phyloP scores from a whole-genome alignment of 2,329 filamentous ascomycete species.

The Karstenula rhodostoma region DNA sequence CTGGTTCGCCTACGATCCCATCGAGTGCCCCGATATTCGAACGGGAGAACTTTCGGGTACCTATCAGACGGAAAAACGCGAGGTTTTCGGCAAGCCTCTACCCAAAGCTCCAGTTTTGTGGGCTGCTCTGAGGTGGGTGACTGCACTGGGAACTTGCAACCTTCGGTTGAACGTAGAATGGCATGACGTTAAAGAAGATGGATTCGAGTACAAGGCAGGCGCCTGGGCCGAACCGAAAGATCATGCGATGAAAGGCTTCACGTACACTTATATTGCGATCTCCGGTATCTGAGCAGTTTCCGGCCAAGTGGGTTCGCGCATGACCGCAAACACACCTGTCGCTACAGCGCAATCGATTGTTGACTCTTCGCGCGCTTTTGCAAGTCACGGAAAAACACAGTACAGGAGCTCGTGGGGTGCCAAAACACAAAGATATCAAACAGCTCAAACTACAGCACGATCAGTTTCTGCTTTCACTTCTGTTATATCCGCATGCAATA shows the following conservation, averaged over 20 bases:
- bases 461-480: too few relatives aligned
- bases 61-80: too few relatives aligned
- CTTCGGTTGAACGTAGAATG: background rate
- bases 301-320: too few relatives aligned
- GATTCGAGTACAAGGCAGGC: background rate
- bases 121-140: background rate
- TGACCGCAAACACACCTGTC: too few relatives aligned
- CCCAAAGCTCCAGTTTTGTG: background rate
- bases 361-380: too few relatives aligned
- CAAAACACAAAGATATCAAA: too few relatives aligned
- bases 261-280: background rate
- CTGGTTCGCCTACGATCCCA: background rate
- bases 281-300: background rate
- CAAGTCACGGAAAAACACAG: too few relatives aligned
- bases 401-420: too few relatives aligned
- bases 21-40: background rate
- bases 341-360: too few relatives aligned
- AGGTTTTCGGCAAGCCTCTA: too few relatives aligned
- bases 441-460: too few relatives aligned
- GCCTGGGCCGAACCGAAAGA: background rate
- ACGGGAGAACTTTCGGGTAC: background rate
- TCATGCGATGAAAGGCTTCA: background rate
- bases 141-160: background rate
- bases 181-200: background rate
- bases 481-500: too few relatives aligned